Base-by-base conservation (phyloP, 371 early-diverging fungal species). In the Paraphysoderma sedebokerense region DNA sequence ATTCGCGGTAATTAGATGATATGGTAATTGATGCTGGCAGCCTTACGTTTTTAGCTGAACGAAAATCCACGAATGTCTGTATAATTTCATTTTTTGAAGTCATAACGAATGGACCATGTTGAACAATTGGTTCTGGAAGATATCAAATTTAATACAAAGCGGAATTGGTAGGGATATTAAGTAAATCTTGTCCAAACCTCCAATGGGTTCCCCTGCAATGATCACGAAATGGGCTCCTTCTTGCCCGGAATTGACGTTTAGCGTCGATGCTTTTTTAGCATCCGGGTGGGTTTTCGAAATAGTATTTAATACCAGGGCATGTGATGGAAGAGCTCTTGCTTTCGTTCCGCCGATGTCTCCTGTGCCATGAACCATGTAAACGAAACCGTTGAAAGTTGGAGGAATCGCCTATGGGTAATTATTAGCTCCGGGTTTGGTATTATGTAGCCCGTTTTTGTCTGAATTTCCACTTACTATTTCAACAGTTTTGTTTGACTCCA, bases 61-160 rank as follows among this genome's bases (percentile, higher is more conserved):
- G 54, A 48, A 67, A 76, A 46, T 76, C 74, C 29, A 40, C 51
- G 52, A 73, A 65, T 5, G 76, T 71, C 44, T 67, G 53, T 35
- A 62, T 59, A 22, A 76, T 62, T 55, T 76, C 72, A 24, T 67
- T 56, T 26, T 57, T 38, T 2, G 68, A 65, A 51, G 65, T 72
- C 72, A 74, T 70, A 29, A 76, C 76, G 60, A 76, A 76, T 8
- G 76, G 76, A 4, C 76, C 76, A 41, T 72, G 60, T 38, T 68
- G 74, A 3, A 70, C 67, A 39, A 72, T 60, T 22, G 76, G 74
- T 49, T 74, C 74, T 42, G 13, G 34, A n/a, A n/a, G n/a, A n/a
- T n/a, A n/a, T n/a, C n/a, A n/a, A n/a, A n/a, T n/a, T n/a, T n/a
- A n/a, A n/a, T n/a, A n/a, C n/a, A n/a, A n/a, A n/a, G n/a, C n/a